Evolutionary conservation across 768 basidiomycete genomes (phyloP).

Genomic region (Pleurotus tuber-regium): DNA sequence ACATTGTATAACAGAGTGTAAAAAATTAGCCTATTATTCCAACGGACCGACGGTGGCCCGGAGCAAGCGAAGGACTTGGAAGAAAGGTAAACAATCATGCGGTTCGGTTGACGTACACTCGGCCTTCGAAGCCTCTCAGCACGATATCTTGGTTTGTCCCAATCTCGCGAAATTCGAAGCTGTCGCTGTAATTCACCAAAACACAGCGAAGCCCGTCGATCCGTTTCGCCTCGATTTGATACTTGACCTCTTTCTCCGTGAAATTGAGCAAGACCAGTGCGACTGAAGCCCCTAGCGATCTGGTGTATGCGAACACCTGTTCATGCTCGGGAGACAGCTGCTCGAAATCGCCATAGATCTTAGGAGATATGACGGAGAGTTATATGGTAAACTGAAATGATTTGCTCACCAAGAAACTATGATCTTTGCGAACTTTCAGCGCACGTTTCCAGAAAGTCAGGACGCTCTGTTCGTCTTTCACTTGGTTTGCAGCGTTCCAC

Average conservation of each 20-base stretch:
- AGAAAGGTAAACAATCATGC: neutral
- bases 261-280: constrained; percentile 53
- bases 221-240: constrained; percentile 13
- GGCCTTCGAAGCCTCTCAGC: neutral
- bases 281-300: constrained; percentile 31
- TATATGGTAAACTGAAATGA: too few relatives aligned
- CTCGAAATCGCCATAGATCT: constrained; percentile 64
- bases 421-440: constrained; percentile 47
- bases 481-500: constrained; percentile 56
- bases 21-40: too few relatives aligned
- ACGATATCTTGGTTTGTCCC: neutral
- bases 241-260: constrained; percentile 21
- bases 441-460: constrained; percentile 60
- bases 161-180: neutral
- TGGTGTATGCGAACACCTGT: constrained; percentile 53
- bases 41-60: too few relatives aligned
- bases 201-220: neutral
- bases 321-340: constrained; percentile 45
- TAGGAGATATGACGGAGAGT: neutral
- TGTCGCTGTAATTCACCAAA: neutral
- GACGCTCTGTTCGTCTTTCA: constrained; percentile 49
- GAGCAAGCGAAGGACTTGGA: too few relatives aligned
- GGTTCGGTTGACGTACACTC: neutral
- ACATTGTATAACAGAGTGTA: too few relatives aligned
- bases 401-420: constrained; percentile 57